Evolutionary conservation across 345 rosid genomes (phyloP).

Genomic region (Camelina hispida): DNA sequence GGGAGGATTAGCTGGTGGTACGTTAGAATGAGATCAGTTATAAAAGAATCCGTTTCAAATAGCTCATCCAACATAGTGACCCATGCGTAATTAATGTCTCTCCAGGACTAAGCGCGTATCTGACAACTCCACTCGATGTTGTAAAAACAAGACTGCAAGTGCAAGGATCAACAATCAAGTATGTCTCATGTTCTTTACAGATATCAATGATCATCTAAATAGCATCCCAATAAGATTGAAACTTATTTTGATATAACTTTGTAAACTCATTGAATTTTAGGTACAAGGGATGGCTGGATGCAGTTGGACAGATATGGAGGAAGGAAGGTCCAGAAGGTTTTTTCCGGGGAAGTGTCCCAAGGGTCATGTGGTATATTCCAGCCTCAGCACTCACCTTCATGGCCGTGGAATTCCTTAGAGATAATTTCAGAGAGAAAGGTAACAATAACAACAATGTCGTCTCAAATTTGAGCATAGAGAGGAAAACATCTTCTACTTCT

Average conservation of each 20-base stretch:
- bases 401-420: conserved; percentile 93
- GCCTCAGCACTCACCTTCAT: conserved; percentile 97
- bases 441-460: conserved; percentile 34
- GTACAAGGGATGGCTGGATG: conserved; percentile 86
- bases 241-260: neutral
- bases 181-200: conserved; percentile 3
- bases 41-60: conserved; percentile 21
- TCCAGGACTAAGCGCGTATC: conserved; percentile 85
- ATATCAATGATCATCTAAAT: conserved; percentile 12
- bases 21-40: conserved; percentile 36
- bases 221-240: neutral
- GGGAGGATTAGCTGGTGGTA: conserved; percentile 98
- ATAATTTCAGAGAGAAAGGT: conserved; percentile 59
- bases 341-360: conserved; percentile 89
- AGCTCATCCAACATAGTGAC: neutral
- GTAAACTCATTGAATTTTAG: conserved; percentile 41
- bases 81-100: neutral
- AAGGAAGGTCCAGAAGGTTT: conserved; percentile 77
- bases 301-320: conserved; percentile 65
- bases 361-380: conserved; percentile 92
- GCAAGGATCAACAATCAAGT: conserved; percentile 84
- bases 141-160: conserved; percentile 94
- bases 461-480: conserved; percentile 58
- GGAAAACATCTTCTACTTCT: conserved; percentile 47
- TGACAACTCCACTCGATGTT: conserved; percentile 90